Conservation (phyloP, 2,329 filamentous ascomycete genomes). For the Ophiostoma piceae region DNA sequence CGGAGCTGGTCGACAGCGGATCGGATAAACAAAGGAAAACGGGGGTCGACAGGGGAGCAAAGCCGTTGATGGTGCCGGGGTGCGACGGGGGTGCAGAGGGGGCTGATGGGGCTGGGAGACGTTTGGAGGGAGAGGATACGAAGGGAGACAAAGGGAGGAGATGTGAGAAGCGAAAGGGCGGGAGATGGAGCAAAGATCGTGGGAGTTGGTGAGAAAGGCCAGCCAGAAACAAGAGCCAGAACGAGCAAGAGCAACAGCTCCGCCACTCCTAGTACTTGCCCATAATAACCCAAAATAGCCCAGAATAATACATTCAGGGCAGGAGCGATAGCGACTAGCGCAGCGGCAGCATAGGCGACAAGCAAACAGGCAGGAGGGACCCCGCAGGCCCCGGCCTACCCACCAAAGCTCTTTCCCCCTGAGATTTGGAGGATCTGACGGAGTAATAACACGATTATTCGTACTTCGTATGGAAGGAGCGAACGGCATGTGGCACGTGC, state of each 20-base stretch:
- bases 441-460: not conserved
- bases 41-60: not conserved
- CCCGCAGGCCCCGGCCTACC: slow-evolving; percentile 15
- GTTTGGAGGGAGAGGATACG: not conserved
- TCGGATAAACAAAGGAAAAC: slow-evolving; percentile 11
- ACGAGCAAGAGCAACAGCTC: slow-evolving; percentile 2
- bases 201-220: not conserved
- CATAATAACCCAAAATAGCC: not conserved
- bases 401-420: slow-evolving; percentile 13
- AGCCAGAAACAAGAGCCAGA: not conserved
- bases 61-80: not conserved
- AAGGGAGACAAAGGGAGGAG: not conserved
- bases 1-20: slow-evolving; percentile 1
- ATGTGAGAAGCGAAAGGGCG: not conserved
- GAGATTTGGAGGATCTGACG: not conserved
- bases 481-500: not conserved
- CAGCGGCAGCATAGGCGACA: not conserved
- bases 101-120: not conserved
- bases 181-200: slow-evolving; percentile 3
- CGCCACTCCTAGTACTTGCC: not conserved
- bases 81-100: not conserved
- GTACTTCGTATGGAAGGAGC: not conserved
- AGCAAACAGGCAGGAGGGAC: slow-evolving; percentile 4
- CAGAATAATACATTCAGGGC: not conserved
- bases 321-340: slow-evolving; percentile 1